A percentile compares a stretch with the other conserved stretches of the same genome.
These are phyloP conservation scores for Zygnema circumcarinatum DNA, from an alignment of 139 green algal genomes.

Conservation along the genomic window DNA sequence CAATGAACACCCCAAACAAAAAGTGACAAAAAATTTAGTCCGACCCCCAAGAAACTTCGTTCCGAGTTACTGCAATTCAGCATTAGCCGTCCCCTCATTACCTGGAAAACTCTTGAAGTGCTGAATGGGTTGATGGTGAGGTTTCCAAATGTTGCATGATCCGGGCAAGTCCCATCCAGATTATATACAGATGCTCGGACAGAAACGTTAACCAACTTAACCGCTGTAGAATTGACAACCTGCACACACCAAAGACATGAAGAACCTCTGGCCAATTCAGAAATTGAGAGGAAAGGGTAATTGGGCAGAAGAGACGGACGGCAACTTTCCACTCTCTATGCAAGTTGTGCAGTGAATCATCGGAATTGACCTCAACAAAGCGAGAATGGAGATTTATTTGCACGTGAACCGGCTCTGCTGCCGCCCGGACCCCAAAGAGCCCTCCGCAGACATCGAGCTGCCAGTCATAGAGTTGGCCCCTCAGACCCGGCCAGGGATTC, in stretches of 20 bases:
- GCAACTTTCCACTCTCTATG: no score
- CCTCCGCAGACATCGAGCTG: constrained; percentile 29
- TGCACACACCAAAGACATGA: no score
- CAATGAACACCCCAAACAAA: constrained; percentile 34
- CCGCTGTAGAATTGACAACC: constrained; percentile 33
- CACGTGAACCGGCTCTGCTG: constrained; percentile 44
- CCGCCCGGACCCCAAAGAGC: constrained; percentile 31
- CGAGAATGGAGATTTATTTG: constrained; percentile 48
- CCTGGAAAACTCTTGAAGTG: constrained; percentile 9
- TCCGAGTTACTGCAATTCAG: neutral
- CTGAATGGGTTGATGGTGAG: neutral
- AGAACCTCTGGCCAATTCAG: neutral
- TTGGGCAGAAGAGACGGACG: no score
- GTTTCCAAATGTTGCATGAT: neutral
- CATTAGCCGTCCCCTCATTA: neutral
- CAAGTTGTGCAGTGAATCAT: neutral
- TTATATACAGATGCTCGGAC: constrained; percentile 15
- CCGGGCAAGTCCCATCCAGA: constrained; percentile 19
- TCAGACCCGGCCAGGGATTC: constrained; percentile 62
- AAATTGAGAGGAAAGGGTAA: no score
- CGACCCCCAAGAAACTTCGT: constrained; percentile 12
- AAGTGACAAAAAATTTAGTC: constrained; percentile 3
- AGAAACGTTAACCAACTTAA: neutral
- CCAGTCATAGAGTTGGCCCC: constrained; percentile 62
- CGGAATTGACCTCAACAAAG: constrained; percentile 22